phyloP scores from a whole-genome alignment of 306 rosid species.

The Vachellia pachyceras region DNA sequence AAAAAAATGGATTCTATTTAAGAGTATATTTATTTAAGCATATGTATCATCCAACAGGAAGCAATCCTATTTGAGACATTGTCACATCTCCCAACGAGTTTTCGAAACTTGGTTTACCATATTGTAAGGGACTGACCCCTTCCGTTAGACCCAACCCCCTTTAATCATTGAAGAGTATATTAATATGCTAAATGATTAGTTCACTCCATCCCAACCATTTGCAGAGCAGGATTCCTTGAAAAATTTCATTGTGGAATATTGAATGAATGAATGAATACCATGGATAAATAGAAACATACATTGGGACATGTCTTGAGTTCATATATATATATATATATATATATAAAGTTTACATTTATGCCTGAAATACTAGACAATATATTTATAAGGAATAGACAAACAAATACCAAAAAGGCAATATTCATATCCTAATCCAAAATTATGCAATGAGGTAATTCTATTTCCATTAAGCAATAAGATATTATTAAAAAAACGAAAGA shows the following conservation, averaged over 20 bases:
- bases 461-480: not conserved
- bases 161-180: not conserved
- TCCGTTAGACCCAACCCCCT: no score
- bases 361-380: not conserved
- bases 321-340: no score
- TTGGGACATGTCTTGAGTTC: not conserved
- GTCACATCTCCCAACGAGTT: no score
- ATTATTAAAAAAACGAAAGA: not conserved
- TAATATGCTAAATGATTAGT: not conserved
- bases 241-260: not conserved
- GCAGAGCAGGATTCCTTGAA: not conserved
- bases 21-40: not conserved
- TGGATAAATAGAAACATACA: not conserved
- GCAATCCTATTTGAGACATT: no score
- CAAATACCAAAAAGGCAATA: not conserved
- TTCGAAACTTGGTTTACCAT: no score
- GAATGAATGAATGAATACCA: not conserved
- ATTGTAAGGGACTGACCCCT: no score
- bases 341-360: not conserved
- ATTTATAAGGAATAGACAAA: not conserved
- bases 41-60: no score
- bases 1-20: not conserved
- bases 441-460: not conserved
- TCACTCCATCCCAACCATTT: not conserved
- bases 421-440: not conserved